Conservation (phyloP, 1,284 basidiomycete genomes). For the Phellopilus nigrolimitatus region DNA sequence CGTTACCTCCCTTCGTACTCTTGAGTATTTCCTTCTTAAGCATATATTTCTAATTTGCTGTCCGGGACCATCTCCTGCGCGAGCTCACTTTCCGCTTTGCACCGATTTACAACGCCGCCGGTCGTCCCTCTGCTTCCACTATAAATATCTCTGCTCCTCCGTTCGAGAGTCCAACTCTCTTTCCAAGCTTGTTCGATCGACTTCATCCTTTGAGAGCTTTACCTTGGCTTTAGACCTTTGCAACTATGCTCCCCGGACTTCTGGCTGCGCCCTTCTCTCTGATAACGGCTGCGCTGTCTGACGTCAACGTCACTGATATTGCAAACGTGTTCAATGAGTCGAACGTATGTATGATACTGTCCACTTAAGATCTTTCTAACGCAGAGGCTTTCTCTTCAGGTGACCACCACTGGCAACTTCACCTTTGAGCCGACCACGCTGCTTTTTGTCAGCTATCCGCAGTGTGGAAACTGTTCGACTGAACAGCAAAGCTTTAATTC, state of each 20-base stretch:
- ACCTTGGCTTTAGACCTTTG: not conserved
- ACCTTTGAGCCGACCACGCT: slow-evolving; percentile 14
- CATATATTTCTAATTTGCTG: too few species aligned
- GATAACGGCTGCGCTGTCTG: slow-evolving; percentile 1
- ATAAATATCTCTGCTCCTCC: too few species aligned
- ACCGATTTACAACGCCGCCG: too few species aligned
- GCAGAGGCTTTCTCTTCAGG: not conserved
- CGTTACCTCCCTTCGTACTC: too few species aligned
- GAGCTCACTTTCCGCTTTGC: too few species aligned
- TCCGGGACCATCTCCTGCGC: too few species aligned
- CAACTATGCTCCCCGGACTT: slow-evolving; percentile 9
- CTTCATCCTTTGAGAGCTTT: too few species aligned
- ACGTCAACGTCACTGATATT: slow-evolving; percentile 5
- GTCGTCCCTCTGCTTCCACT: too few species aligned
- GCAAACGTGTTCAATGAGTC: slow-evolving; percentile 14
- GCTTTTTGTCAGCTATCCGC: slow-evolving; percentile 11
- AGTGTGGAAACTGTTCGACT: too few species aligned
- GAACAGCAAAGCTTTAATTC: not conserved
- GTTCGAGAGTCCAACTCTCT: too few species aligned
- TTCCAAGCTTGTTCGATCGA: not conserved
- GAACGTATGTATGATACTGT: slow-evolving; percentile 4
- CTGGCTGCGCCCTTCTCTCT: slow-evolving; percentile 7
- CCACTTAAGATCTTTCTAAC: not conserved
- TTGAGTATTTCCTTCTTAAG: too few species aligned
- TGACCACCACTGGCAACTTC: slow-evolving; percentile 5